Conservation (phyloP, 202 grass and related monocot genomes). For the Schoenoplectus tabernaemontani region DNA sequence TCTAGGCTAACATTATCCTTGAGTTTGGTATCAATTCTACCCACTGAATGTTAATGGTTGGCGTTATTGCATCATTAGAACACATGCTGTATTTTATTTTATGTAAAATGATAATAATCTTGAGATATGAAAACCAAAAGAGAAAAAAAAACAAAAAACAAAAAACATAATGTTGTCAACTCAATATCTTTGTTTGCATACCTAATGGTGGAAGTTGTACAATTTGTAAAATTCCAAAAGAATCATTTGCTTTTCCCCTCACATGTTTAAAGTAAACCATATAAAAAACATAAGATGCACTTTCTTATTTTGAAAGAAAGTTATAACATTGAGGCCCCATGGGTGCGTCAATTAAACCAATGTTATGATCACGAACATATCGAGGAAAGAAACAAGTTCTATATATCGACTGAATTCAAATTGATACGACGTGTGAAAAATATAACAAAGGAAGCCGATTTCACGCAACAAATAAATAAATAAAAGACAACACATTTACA, state of each 20-base stretch:
- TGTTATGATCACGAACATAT: not conserved
- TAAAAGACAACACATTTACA: too few relatives aligned
- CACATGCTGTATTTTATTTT: too few relatives aligned
- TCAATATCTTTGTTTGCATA: constrained; percentile 9
- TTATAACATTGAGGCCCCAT: not conserved
- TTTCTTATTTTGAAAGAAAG: not conserved
- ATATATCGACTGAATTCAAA: not conserved
- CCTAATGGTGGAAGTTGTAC: not conserved
- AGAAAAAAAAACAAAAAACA: not conserved
- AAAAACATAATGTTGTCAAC: not conserved
- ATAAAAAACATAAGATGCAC: not conserved
- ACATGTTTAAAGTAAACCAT: constrained; percentile 16
- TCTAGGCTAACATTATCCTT: too few relatives aligned
- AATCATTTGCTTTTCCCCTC: constrained; percentile 20
- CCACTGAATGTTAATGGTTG: too few relatives aligned
- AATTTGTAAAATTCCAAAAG: constrained; percentile 16
- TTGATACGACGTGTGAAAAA: too few relatives aligned
- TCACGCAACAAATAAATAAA: too few relatives aligned
- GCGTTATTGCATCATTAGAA: too few relatives aligned
- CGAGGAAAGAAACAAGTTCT: not conserved
- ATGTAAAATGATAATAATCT: not conserved
- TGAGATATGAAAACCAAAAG: not conserved
- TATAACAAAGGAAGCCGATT: too few relatives aligned
- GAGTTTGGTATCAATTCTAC: too few relatives aligned
- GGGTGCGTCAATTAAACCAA: not conserved